Base-by-base conservation (phyloP, 441 rosid genomes). In the Melastoma candidum region DNA sequence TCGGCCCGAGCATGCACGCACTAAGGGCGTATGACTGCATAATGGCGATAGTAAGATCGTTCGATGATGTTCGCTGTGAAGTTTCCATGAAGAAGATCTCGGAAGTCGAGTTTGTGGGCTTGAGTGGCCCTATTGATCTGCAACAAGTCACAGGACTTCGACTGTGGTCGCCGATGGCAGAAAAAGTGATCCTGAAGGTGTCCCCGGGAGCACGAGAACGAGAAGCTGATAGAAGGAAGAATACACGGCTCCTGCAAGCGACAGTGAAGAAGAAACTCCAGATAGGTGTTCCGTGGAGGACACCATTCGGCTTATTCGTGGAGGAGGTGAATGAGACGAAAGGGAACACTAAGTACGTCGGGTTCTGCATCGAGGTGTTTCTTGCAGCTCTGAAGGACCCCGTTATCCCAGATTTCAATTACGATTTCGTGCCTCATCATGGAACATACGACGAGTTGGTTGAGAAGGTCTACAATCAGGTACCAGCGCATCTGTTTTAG, bases 351-450 rank as follows among this genome's bases (percentile, higher is more conserved):
- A 47, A 4, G 3, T 77, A 60, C 32, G 64, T 49, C 10, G 84
- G 90, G 17, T 83, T 71, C 48, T 77, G 86, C 68, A 68, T 83
- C 26, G 63, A 69, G 1, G 73, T 78, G 39, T 82, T 79, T 24
- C 0, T 24, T 2, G 17, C 53, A 66, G 63, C 69, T 49, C 54
- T 4, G 2, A 9, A 1, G 1, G 7, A 24, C 41, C 51, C 76
- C 55, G 59, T 11, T 4, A 32, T 32, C 41, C 68, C 60, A 45
- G 55, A 3, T 46, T 63, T 79, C 11, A 48, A 63, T 51, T 71
- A 67, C 44, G 41, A 7, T 10, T 79, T 79, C 44, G 8, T 0
- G n/a, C 67, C 72, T 12, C 13, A 54, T 48, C 7, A 68, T 11
- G 77, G 78, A 56, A 64, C 63, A 2, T 77, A 82, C 49, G 69